phyloP scores from a whole-genome alignment of 148 eudicot species.

The Nepenthes gracilis region DNA sequence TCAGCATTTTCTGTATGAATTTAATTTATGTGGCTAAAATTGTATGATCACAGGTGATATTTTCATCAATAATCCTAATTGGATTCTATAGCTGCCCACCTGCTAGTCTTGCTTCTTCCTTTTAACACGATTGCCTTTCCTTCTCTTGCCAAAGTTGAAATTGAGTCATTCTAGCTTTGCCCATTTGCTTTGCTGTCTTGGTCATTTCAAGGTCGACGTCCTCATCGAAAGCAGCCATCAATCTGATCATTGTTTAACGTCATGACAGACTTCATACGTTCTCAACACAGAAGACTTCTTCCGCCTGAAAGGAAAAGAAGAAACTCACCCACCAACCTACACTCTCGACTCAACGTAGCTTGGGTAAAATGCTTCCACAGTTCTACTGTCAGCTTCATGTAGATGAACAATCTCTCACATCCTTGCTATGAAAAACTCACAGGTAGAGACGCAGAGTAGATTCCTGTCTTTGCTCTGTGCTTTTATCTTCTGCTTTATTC shows the following conservation, averaged over 20 bases:
- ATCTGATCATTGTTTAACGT: neutral
- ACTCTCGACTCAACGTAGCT: conserved; percentile 14
- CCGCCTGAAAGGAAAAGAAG: conserved; percentile 34
- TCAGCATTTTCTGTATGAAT: too few species aligned
- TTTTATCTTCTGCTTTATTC: too few species aligned
- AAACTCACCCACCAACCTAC: conserved; percentile 9
- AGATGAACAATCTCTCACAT: conserved; percentile 1
- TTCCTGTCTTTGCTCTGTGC: neutral
- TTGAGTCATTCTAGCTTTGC: too few species aligned
- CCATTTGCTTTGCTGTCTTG: too few species aligned
- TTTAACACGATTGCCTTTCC: neutral
- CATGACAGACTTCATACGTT: conserved; percentile 63
- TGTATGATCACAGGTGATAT: too few species aligned
- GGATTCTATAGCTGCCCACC: too few species aligned
- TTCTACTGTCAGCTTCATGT: conserved; percentile 13
- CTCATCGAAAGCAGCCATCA: neutral
- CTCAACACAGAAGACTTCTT: conserved; percentile 80
- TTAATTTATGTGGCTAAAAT: too few species aligned
- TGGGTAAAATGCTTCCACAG: conserved; percentile 38
- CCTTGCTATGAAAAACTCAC: neutral
- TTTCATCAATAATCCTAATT: too few species aligned
- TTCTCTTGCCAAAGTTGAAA: too few species aligned
- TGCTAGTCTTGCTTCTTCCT: too few species aligned
- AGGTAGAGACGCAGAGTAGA: too few species aligned
- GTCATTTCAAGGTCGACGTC: too few species aligned